These are phyloP conservation scores for Dothideomycetes sp. DNA, from an alignment of 2,329 filamentous ascomycete species.

Conservation along the genomic window DNA sequence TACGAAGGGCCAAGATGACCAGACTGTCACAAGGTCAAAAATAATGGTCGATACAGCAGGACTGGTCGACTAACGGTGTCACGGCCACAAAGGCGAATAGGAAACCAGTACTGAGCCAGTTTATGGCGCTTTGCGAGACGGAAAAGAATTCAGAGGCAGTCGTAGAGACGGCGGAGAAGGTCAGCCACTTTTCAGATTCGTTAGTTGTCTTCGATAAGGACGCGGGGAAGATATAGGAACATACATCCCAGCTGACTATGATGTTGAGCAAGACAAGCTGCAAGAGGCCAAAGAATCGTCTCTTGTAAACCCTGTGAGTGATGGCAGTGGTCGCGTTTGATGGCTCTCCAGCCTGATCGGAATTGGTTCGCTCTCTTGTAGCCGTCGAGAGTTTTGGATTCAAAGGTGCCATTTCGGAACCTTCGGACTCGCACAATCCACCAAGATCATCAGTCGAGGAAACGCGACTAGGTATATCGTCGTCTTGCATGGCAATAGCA, in stretches of 20 bases:
- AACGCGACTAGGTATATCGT: too few species aligned
- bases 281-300: conserved; percentile 77
- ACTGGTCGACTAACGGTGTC: conserved; percentile 46
- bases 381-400: background rate
- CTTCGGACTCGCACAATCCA: too few species aligned
- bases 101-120: conserved; percentile 86
- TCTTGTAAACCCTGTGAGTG: conserved; percentile 58
- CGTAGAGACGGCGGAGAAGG: conserved; percentile 74
- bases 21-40: background rate
- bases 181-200: conserved; percentile 76
- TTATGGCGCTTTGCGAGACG: conserved; percentile 67
- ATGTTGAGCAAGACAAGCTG: conserved; percentile 85
- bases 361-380: background rate
- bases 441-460: background rate
- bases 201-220: too few species aligned
- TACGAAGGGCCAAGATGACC: conserved; percentile 69
- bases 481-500: background rate
- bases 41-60: conserved; percentile 21
- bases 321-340: background rate
- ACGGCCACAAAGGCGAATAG: conserved; percentile 72
- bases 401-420: conserved; percentile 4
- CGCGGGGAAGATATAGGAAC: too few species aligned
- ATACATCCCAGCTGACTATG: conserved; percentile 89
- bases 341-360: background rate
- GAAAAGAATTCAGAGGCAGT: conserved; percentile 66